Conservation (phyloP, 78 protist genomes). For the Dictyostelium capitatum region DNA sequence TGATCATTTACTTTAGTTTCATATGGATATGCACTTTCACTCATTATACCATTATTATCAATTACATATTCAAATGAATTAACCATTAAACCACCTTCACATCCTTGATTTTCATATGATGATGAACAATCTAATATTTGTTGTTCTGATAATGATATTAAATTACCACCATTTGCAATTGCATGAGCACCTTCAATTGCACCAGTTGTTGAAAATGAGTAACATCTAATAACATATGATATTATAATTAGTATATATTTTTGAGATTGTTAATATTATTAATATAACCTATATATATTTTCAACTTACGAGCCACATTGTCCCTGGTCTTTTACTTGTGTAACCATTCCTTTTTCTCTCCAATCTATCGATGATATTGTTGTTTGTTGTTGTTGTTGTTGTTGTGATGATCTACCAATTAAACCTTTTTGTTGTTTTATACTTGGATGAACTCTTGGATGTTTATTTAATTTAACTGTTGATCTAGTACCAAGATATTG, state of each 20-base stretch:
- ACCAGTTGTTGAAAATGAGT: constrained; percentile 42
- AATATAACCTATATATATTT: constrained; percentile 6
- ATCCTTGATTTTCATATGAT: constrained; percentile 84
- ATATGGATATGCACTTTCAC: constrained; percentile 93
- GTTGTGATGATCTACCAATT: not conserved
- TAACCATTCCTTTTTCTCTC: constrained; percentile 54
- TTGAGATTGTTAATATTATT: too few relatives aligned
- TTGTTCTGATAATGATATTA: constrained; percentile 87
- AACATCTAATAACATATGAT: not conserved
- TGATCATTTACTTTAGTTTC: constrained; percentile 31
- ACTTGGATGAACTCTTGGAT: not conserved
- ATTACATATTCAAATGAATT: constrained; percentile 76
- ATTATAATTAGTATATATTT: not conserved
- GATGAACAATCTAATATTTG: constrained; percentile 83
- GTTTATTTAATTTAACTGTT: not conserved
- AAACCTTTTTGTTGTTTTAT: not conserved
- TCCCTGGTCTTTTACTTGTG: constrained; percentile 51
- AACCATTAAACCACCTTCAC: constrained; percentile 87
- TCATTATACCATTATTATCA: constrained; percentile 73
- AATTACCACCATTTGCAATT: constrained; percentile 48
- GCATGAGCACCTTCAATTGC: constrained; percentile 32
- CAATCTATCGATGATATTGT: constrained; percentile 54
- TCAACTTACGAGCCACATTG: constrained; percentile 37
- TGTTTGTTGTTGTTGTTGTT: too few relatives aligned
- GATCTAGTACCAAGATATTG: constrained; percentile 27